phyloP scores from a whole-genome alignment of 2,329 filamentous ascomycete genomes.

The Aspergillus luchuensis region DNA sequence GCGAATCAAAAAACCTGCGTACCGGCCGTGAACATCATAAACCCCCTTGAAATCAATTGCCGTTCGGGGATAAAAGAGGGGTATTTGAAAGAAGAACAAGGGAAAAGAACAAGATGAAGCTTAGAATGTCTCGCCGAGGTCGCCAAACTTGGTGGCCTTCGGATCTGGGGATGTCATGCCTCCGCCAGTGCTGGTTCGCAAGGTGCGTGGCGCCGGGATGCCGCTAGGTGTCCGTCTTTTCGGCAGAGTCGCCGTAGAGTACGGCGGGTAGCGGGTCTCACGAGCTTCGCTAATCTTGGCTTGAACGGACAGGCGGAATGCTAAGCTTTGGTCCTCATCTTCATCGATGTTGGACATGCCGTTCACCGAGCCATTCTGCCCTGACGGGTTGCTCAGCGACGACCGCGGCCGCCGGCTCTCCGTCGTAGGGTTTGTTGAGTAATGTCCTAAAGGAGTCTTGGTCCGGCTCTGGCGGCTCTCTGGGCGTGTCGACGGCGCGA shows the following conservation, averaged over 20 bases:
- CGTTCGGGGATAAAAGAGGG: conserved; percentile 7
- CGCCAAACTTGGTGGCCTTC: conserved; percentile 52
- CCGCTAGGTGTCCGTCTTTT: conserved; percentile 57
- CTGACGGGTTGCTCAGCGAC: conserved; percentile 63
- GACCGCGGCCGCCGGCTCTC: conserved; percentile 66
- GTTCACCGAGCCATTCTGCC: conserved; percentile 59
- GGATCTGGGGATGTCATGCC: conserved; percentile 52
- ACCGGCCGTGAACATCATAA: conserved; percentile 27
- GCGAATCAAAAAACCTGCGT: conserved; percentile 19
- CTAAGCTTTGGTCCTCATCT: conserved; percentile 52
- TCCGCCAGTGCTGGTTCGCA: conserved; percentile 45
- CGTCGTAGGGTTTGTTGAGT: conserved; percentile 50
- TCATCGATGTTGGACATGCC: conserved; percentile 59
- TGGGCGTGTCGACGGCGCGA: conserved; percentile 55
- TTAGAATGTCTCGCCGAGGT: conserved; percentile 61
- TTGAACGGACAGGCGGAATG: conserved; percentile 46
- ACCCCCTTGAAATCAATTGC: conserved; percentile 7
- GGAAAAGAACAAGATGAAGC: conserved; percentile 6
- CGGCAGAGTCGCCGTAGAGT: conserved; percentile 52
- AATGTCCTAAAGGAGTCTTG: conserved; percentile 65
- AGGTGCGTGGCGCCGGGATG: conserved; percentile 41
- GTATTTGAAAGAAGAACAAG: conserved; percentile 5
- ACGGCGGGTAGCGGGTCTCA: conserved; percentile 45
- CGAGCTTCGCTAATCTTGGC: conserved; percentile 31
- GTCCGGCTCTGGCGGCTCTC: conserved; percentile 66